phyloP scores from a whole-genome alignment of 352 stramenopile species.

The Phytophthora pinifolia region DNA sequence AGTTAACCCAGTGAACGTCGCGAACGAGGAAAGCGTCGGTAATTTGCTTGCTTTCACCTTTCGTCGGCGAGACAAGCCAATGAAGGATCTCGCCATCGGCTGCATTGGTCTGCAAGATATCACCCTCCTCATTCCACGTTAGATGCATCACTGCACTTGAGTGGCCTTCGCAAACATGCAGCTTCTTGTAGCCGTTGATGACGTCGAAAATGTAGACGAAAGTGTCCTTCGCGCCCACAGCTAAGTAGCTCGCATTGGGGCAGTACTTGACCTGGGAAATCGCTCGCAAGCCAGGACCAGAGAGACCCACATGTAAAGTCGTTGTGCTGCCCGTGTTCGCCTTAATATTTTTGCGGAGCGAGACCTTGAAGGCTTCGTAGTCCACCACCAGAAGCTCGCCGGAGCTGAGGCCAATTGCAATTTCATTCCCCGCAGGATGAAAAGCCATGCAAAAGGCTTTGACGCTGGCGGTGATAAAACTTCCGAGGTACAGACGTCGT shows the following conservation, averaged over 20 bases:
- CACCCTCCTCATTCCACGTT: conserved; percentile 84
- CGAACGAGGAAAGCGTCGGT: conserved; percentile 60
- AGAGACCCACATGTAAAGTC: conserved; percentile 14
- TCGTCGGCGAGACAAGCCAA: conserved; percentile 41
- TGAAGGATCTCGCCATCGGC: conserved; percentile 64
- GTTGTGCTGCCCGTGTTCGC: conserved; percentile 13
- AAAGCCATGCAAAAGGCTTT: conserved; percentile 58
- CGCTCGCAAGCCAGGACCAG: conserved; percentile 10
- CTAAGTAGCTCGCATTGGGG: conserved; percentile 46
- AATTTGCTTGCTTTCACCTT: conserved; percentile 54
- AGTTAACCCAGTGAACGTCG: conserved; percentile 61
- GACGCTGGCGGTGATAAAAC: conserved; percentile 14
- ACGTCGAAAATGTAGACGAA: conserved; percentile 66
- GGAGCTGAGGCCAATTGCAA: conserved; percentile 50
- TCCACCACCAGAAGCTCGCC: conserved; percentile 57
- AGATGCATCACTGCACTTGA: conserved; percentile 80
- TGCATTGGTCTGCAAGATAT: conserved; percentile 83
- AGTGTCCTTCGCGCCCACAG: conserved; percentile 58
- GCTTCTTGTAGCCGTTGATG: conserved; percentile 48
- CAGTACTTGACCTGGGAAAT: conserved; percentile 58
- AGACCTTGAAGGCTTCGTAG: conserved; percentile 36
- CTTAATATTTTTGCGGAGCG: conserved; percentile 49
- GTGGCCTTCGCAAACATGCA: conserved; percentile 76
- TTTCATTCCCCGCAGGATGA: conserved; percentile 50
- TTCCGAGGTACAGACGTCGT: conserved; percentile 34